Evolutionary conservation across 441 rosid species (phyloP).

Genomic region (Aleurites moluccanus): DNA sequence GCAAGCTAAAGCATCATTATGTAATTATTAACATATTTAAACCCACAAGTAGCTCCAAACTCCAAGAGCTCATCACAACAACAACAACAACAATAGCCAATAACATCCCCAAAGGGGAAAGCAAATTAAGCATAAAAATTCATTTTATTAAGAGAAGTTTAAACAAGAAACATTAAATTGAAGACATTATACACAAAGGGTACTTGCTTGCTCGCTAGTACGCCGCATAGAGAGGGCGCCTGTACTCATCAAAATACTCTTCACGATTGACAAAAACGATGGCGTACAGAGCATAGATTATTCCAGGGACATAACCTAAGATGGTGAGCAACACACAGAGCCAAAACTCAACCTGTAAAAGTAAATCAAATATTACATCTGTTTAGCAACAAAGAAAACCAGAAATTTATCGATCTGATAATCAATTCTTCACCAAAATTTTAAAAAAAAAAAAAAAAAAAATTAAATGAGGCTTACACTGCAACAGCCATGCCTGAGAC

Average conservation of each 20-base stretch:
- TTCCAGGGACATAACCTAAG: constrained; percentile 82
- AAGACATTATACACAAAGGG: not conserved
- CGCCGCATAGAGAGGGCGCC: constrained; percentile 65
- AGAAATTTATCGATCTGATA: not conserved
- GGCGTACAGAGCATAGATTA: constrained; percentile 79
- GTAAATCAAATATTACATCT: not conserved
- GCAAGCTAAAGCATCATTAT: constrained; percentile 1
- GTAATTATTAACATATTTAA: not conserved
- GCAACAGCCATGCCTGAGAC: constrained; percentile 85
- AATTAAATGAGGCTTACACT: constrained; percentile 34
- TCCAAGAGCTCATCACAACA: not conserved
- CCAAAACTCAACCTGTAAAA: constrained; percentile 71
- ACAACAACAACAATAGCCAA: not conserved
- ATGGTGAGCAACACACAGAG: constrained; percentile 74
- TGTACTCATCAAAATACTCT: constrained; percentile 72
- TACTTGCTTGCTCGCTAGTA: constrained; percentile 4
- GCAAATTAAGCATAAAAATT: not conserved
- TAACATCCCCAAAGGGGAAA: not conserved
- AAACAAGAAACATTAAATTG: not conserved
- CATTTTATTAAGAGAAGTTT: not conserved
- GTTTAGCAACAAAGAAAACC: not conserved
- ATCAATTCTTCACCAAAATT: not conserved
- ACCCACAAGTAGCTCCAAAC: not conserved
- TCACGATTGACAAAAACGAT: constrained; percentile 81
- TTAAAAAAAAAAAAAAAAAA: no score